Base-by-base conservation (phyloP, 495 filamentous ascomycete genomes). In the Lepraria neglecta region DNA sequence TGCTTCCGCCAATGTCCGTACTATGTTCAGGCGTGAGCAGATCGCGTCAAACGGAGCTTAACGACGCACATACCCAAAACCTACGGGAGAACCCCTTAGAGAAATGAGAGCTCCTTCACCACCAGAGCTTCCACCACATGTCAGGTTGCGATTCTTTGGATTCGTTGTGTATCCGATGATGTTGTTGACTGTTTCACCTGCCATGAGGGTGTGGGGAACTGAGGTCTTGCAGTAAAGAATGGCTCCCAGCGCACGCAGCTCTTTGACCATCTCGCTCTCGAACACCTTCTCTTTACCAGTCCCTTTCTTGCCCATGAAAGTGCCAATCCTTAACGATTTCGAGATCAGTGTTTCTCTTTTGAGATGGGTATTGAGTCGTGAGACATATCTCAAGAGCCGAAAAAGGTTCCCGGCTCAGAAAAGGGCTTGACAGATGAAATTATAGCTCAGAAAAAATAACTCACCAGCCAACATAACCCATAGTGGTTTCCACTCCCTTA, bases 1-100 rank as follows among this genome's bases (percentile, higher is more conserved):
- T 80, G 62, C 77, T 84, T 9, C 88, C 88, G 0, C 86, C 88
- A 55, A 91, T 84, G 72, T 91, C 87, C 15, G 87, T 89, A 0
- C 51, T 54, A 33, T 35, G 3, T 54, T 21, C 2, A 38, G 19
- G 4, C 9, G 17, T 54, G 9, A 54, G 51, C 30, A n/a, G n/a
- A 19, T 30, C 9, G 35, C 7, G 9, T 38, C 31, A 12, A 11
- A n/a, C 19, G 15, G 24, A 6, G 28, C n/a, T 35, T 54, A 6
- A 38, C 6, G 11, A 21, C 7, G 19, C 31, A 38, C 51, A 35
- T 33, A 54, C 51, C 84, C 84, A 65, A 86, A 77, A 0, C 83
- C 83, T 19, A 73, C 69, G 0, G 82, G 74, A 43, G 78, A 83
- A 11, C 84, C 83, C 38, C 70, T 73, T 56, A 86, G 69, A 1